Conservation (phyloP, 2,329 filamentous ascomycete genomes). For the Penicillium sp. region DNA sequence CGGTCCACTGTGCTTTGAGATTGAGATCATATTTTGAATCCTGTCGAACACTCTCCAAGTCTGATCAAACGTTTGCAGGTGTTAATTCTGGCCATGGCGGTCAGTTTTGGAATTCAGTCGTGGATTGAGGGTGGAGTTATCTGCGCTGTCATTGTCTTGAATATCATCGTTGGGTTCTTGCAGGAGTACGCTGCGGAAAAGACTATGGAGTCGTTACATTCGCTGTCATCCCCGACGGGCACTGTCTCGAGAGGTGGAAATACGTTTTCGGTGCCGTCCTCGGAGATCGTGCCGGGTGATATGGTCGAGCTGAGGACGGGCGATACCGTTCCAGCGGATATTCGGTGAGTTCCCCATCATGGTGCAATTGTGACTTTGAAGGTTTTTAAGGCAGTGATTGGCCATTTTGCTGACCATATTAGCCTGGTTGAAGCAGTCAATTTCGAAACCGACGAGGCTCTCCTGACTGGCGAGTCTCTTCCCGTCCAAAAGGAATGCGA, state of each 20-base stretch:
- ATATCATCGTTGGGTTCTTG: conserved; percentile 57
- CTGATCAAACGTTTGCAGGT: conserved; percentile 49
- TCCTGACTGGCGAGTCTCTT: conserved; percentile 60
- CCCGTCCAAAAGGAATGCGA: conserved; percentile 55
- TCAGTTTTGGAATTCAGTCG: conserved; percentile 53
- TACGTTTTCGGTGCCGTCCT: conserved; percentile 51
- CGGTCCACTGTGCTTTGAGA: too few species aligned
- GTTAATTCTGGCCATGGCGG: conserved; percentile 69
- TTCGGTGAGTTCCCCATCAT: conserved; percentile 43
- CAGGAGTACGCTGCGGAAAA: conserved; percentile 60
- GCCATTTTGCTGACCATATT: conserved; percentile 43
- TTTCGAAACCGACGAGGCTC: conserved; percentile 66
- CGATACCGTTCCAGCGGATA: conserved; percentile 58
- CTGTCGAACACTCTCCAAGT: background rate
- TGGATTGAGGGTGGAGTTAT: conserved; percentile 59
- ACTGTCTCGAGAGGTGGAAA: conserved; percentile 56
- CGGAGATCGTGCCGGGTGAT: conserved; percentile 60
- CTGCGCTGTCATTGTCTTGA: conserved; percentile 57
- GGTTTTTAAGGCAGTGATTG: background rate
- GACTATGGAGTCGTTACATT: conserved; percentile 56
- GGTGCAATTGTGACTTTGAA: background rate
- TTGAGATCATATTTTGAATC: too few species aligned
- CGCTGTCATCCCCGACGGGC: conserved; percentile 54
- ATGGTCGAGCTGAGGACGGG: conserved; percentile 52
- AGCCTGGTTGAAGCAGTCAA: conserved; percentile 60